phyloP scores from a whole-genome alignment of 192 early-diverging fungal species.

The Fimicolochytrium jonesii region DNA sequence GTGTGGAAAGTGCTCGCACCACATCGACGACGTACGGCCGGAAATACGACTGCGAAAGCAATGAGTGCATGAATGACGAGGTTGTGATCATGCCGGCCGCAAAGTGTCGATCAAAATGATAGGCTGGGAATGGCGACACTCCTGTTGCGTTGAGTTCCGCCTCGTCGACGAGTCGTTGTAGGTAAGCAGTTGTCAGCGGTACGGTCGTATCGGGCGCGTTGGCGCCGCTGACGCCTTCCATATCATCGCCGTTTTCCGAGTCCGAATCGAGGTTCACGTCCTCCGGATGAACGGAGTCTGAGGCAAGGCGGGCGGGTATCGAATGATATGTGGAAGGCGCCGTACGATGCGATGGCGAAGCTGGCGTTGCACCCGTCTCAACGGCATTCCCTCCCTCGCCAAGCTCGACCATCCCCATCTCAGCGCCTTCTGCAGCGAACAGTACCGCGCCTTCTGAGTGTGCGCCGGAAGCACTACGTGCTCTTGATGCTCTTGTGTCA shows the following conservation, averaged over 20 bases:
- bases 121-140: slow-evolving; percentile 36
- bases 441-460: too few relatives aligned
- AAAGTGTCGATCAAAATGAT: slow-evolving; percentile 52
- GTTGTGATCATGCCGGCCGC: slow-evolving; percentile 44
- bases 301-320: too few relatives aligned
- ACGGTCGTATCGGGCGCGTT: background rate
- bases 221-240: background rate
- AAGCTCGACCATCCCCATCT: slow-evolving; percentile 16
- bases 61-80: slow-evolving; percentile 41
- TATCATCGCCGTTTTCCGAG: slow-evolving; percentile 1
- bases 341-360: too few relatives aligned
- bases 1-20: slow-evolving; percentile 26
- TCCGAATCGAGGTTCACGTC: background rate
- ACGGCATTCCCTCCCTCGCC: background rate
- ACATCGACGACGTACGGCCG: slow-evolving; percentile 46
- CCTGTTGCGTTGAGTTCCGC: slow-evolving; percentile 45
- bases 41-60: slow-evolving; percentile 50
- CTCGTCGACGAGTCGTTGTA: slow-evolving; percentile 39
- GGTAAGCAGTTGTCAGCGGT: slow-evolving; percentile 37
- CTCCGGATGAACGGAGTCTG: background rate
- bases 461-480: too few relatives aligned
- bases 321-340: too few relatives aligned
- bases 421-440: slow-evolving; percentile 21
- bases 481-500: too few relatives aligned
- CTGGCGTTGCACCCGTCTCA: background rate